Evolutionary conservation across 2,329 filamentous ascomycete species (phyloP).

Genomic region (Penicillium carneum): DNA sequence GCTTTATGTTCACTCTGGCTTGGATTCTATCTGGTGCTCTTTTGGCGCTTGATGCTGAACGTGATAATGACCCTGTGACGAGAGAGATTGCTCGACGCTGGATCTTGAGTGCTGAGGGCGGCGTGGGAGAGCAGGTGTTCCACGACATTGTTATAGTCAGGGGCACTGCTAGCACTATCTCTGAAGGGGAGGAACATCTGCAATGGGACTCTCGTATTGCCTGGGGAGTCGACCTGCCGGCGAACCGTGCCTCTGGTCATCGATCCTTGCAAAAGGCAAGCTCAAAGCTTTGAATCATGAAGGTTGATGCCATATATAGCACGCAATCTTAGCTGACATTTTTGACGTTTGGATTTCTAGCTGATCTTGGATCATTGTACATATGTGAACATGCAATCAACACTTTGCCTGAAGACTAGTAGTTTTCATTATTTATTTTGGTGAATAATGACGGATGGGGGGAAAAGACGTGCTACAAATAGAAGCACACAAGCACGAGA

Average conservation of each 20-base stretch:
- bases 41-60: constrained; percentile 50
- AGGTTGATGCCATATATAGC: neutral
- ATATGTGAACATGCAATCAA: neutral
- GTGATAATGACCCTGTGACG: constrained; percentile 43
- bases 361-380: neutral
- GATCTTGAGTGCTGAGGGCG: constrained; percentile 42
- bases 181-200: constrained; percentile 25
- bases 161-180: neutral
- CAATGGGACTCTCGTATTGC: constrained; percentile 36
- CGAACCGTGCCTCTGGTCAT: constrained; percentile 32
- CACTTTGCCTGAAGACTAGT: neutral
- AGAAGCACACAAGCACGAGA: no score
- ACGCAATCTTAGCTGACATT: no score
- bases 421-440: no score
- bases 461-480: no score
- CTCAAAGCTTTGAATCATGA: constrained; percentile 20
- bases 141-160: constrained; percentile 31
- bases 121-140: constrained; percentile 41
- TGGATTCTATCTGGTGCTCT: constrained; percentile 47
- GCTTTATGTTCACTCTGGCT: constrained; percentile 47
- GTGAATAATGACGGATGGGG: no score
- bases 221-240: constrained; percentile 33
- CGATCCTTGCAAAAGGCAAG: constrained; percentile 30
- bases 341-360: neutral
- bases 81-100: constrained; percentile 50